Evolutionary conservation across 1,284 basidiomycete species (phyloP), one percentile per base, ranked within the genome.

Genomic region (Trametes sp.): DNA sequence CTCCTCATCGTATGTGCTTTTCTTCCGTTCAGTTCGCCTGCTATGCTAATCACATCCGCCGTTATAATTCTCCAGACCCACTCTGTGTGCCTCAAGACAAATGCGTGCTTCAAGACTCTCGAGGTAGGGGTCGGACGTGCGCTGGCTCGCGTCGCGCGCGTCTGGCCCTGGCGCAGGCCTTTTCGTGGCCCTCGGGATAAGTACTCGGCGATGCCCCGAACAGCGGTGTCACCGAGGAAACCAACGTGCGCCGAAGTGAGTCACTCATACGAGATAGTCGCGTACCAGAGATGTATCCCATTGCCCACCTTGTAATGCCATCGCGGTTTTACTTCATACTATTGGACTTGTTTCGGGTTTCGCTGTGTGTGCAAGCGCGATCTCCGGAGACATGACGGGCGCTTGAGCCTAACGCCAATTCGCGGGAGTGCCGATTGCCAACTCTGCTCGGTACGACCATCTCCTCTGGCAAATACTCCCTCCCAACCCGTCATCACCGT

Each of bases 211-310:
- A 24, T 24, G 24, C 26, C 35, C 35, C 35, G 35, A 11, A 11
- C n/a, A 6, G 13, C 13, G 45, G 16, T 19, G 45, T 28, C 45
- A 26, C 24, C 7, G 24, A 28, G 24, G 45, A 48, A 48, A 48
- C 45, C 26, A 48, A 28, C 45, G 45, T 48, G 45, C 45, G 45
- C 45, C 45, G 45, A 48, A 48, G 45, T 48, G 45, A 28, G 38
- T 41, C 16, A 16, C 13, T 36, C 35, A 14, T 36, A 36, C 11
- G 16, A 6, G 3, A 36, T 14, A 10, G 35, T 36, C 35, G 35
- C 35, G 35, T 36, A 36, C 16, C 11, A 3, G 35, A 36, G 11
- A 6, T 36, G 35, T 36, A 36, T 11, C 16, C 11, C 2, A 13
- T 36, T 11, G 31, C 11, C 10, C 11, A 13, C 35, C 2, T 14